Conservation (phyloP, 441 rosid species). For the Brassica balearica region DNA sequence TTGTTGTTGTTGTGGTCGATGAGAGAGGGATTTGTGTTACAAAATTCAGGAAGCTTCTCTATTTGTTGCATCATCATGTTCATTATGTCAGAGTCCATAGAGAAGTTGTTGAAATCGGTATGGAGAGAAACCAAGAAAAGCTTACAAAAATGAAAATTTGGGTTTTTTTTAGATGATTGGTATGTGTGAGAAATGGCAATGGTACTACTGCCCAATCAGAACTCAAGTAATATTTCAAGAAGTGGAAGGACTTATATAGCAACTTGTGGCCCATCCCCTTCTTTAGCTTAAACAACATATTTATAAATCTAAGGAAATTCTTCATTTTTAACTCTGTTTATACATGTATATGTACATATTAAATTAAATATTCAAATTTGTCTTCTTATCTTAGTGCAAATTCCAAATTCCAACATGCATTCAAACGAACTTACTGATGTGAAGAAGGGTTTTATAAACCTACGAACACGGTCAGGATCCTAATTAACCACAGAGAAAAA, state of each 20-base stretch:
- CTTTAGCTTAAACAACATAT: slow-evolving; percentile 35
- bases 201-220: slow-evolving; percentile 41
- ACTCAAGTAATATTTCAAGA: slow-evolving; percentile 47
- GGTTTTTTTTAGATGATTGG: slow-evolving; percentile 40
- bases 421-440: background rate
- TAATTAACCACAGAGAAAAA: background rate
- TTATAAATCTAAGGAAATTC: slow-evolving; percentile 21
- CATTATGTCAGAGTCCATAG: slow-evolving; percentile 62
- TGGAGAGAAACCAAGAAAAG: slow-evolving; percentile 38
- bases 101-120: slow-evolving; percentile 39
- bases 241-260: slow-evolving; percentile 61
- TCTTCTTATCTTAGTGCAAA: slow-evolving; percentile 19
- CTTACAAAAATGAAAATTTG: slow-evolving; percentile 28
- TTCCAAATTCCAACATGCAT: slow-evolving; percentile 30
- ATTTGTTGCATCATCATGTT: slow-evolving; percentile 86
- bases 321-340: slow-evolving; percentile 31
- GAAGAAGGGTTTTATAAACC: background rate
- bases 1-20: slow-evolving; percentile 36
- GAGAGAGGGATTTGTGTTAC: slow-evolving; percentile 34
- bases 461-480: background rate
- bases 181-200: slow-evolving; percentile 34
- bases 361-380: slow-evolving; percentile 11
- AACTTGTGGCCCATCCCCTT: slow-evolving; percentile 57
- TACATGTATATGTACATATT: background rate
- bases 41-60: slow-evolving; percentile 83